Conservation (phyloP, 345 rosid genomes). For the Eucalyptus erythrocorys region DNA sequence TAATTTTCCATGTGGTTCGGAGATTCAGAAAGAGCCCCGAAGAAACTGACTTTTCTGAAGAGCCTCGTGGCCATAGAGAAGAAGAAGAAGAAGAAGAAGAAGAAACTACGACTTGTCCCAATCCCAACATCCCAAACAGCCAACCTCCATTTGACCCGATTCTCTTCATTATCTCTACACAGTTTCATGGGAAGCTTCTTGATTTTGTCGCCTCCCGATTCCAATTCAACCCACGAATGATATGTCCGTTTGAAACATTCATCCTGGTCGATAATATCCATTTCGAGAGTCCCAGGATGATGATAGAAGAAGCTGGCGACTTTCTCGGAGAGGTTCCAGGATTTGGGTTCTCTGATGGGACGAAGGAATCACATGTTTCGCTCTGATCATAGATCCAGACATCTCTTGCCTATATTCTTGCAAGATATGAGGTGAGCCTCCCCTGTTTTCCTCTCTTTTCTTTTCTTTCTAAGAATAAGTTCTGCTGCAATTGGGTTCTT, state of each 20-base stretch:
- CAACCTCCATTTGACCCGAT: neutral
- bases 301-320: slow-evolving; percentile 3
- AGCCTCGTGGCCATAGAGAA: neutral
- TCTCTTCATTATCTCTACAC: neutral
- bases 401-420: slow-evolving; percentile 16
- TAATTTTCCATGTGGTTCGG: neutral
- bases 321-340: neutral
- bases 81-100: neutral
- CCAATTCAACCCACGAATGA: neutral
- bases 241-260: neutral
- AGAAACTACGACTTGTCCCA: neutral
- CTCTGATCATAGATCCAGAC: slow-evolving; percentile 20
- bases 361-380: slow-evolving; percentile 10
- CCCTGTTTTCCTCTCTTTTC: neutral
- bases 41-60: neutral
- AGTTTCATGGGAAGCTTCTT: neutral
- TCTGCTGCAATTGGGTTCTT: neutral
- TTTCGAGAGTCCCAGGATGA: neutral
- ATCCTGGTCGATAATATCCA: neutral
- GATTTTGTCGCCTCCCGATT: neutral
- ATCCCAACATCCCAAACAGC: neutral
- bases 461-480: neutral
- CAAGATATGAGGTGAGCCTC: slow-evolving; percentile 47
- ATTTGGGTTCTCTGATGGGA: slow-evolving; percentile 16
- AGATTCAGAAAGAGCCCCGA: neutral